These are phyloP conservation scores for Hyaloscypha finlandica DNA, from an alignment of 495 filamentous ascomycete species.

Conservation along the genomic window DNA sequence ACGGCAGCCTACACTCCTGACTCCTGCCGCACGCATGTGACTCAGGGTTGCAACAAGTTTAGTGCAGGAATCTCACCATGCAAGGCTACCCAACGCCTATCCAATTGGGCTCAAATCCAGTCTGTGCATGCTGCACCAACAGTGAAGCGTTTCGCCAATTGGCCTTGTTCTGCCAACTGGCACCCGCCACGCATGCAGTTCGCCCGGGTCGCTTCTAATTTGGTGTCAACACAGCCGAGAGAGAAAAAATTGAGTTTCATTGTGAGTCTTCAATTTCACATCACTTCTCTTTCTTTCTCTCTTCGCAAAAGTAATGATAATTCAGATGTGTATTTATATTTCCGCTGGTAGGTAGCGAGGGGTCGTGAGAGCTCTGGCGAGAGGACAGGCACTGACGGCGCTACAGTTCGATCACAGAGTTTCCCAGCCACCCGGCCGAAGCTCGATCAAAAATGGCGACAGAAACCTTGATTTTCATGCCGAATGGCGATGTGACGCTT, in stretches of 20 bases:
- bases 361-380: background rate
- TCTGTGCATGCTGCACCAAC: background rate
- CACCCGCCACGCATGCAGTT: background rate
- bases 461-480: conserved; percentile 18
- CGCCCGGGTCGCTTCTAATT: background rate
- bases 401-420: background rate
- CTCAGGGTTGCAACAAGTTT: background rate
- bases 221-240: background rate
- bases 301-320: background rate
- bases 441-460: conserved; percentile 8
- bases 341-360: background rate
- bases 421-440: background rate
- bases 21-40: background rate
- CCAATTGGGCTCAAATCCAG: conserved; percentile 3
- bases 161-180: conserved; percentile 13
- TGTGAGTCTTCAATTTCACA: conserved; percentile 3
- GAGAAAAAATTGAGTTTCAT: conserved; percentile 4
- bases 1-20: background rate
- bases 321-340: conserved; percentile 7
- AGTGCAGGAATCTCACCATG: conserved; percentile 6
- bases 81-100: conserved; percentile 14
- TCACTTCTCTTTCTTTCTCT: conserved; percentile 8
- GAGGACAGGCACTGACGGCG: background rate
- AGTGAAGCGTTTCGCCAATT: background rate
- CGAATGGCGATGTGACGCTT: conserved; percentile 20